Evolutionary conservation across 345 rosid species (phyloP), one percentile per base, ranked within the genome.

Genomic region (Eucalyptus erythrocorys): DNA sequence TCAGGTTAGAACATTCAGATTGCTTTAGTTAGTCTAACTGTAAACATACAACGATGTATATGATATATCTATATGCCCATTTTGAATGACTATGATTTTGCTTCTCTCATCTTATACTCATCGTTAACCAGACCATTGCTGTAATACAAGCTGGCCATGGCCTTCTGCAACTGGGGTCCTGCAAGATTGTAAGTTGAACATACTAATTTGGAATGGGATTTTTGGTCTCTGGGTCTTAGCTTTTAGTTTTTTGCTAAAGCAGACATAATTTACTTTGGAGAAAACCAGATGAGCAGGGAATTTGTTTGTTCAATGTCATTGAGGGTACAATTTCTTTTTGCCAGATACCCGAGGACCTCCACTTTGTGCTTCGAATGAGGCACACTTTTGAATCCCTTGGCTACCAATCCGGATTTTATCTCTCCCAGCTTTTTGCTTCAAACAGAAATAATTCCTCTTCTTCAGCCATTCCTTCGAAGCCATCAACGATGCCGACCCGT

Each of bases 111-210:
- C 55, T 50, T 50, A 40, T 50, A 26, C 42, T 45, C 86, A 91
- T 89, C 87, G 37, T 51, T 86, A 6, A 79, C 53, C 92, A 98
- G 99, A 98, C 99, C 27, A 98, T 98, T 91, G 99, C 99, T 92
- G 99, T 97, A 50, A 98, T 98, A 90, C 99, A 98, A 98, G 99
- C 99, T 91, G 99, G 99, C 53, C 99, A 96, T 89, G 99, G 99
- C 87, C 95, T 97, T 90, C 94, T 98, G 66, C 99, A 98, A 85
- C 88, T 98, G 91, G 99, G 99, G 88, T 98, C 99, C 55, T 94
- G 98, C 98, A 96, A 97, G 93, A 97, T 94, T 90, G 99, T 98
- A 91, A 96, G 99, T 94, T 87, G 50, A 26, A 68, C 15, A 26
- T 14, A 48, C 66, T 51, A 43, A 14, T 27, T 85, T 6, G 17